phyloP scores from a whole-genome alignment of 2,329 filamentous ascomycete genomes.

The Elsinoe arachidis region DNA sequence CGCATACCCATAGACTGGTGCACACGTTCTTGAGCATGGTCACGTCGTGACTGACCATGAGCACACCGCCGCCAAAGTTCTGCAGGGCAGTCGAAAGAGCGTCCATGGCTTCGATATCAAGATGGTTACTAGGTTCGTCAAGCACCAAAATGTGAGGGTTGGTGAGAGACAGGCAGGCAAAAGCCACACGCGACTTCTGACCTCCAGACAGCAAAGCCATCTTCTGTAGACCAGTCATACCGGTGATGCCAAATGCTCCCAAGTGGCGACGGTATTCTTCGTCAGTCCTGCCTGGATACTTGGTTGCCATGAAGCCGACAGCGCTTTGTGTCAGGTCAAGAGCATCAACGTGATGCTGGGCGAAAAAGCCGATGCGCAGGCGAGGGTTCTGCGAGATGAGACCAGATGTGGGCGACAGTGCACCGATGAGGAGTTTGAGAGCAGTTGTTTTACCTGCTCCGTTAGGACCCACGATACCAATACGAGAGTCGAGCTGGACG shows the following conservation, averaged over 20 bases:
- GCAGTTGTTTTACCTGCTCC: slow-evolving; percentile 97
- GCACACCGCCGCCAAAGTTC: slow-evolving; percentile 83
- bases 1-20: slow-evolving; percentile 91
- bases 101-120: slow-evolving; percentile 99
- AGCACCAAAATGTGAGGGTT: slow-evolving; percentile 97
- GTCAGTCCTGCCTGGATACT: slow-evolving; percentile 81
- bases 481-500: slow-evolving; percentile 94
- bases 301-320: slow-evolving; percentile 92
- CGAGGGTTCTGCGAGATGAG: slow-evolving; percentile 82
- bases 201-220: slow-evolving; percentile 91
- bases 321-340: slow-evolving; percentile 82
- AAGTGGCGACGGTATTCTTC: slow-evolving; percentile 95
- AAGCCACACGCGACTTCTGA: slow-evolving; percentile 96
- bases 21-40: slow-evolving; percentile 98
- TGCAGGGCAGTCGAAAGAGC: slow-evolving; percentile 75
- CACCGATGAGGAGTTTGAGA: slow-evolving; percentile 92
- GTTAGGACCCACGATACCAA: slow-evolving; percentile 98
- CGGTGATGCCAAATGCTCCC: slow-evolving; percentile 76
- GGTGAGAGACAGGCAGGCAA: slow-evolving; percentile 86
- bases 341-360: slow-evolving; percentile 95
- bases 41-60: slow-evolving; percentile 99
- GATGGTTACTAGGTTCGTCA: slow-evolving; percentile 95
- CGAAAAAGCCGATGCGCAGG: slow-evolving; percentile 90
- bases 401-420: slow-evolving; percentile 66
- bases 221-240: slow-evolving; percentile 92